A percentile compares a stretch with the other conserved stretches of the same genome.
These are phyloP conservation scores for Cutaneotrichosporon arboriforme DNA, from an alignment of 1,284 basidiomycete genomes.

Conservation along the genomic window DNA sequence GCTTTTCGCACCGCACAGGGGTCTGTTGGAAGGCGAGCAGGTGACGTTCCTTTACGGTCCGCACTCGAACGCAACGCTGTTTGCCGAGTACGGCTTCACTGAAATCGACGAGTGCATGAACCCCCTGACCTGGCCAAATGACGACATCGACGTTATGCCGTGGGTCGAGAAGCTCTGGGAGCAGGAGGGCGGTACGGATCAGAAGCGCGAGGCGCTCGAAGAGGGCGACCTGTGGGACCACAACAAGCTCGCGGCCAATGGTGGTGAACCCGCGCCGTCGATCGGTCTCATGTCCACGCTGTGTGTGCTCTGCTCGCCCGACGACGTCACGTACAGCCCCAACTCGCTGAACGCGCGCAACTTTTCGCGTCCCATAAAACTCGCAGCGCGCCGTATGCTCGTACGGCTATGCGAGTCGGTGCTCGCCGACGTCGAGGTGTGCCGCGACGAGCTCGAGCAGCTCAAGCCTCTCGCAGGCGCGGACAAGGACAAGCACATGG, in stretches of 20 bases:
- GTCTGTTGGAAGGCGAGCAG: constrained; percentile 56
- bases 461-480: background rate
- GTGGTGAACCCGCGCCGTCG: constrained; percentile 15
- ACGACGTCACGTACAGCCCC: constrained; percentile 6
- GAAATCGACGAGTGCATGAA: constrained; percentile 39
- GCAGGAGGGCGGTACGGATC: constrained; percentile 11
- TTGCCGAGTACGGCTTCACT: constrained; percentile 80
- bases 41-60: constrained; percentile 68
- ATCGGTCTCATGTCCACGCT: constrained; percentile 16
- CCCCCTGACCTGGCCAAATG: constrained; percentile 15
- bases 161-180: constrained; percentile 52
- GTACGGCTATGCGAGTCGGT: constrained; percentile 12
- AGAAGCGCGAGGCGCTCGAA: constrained; percentile 14
- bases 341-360: constrained; percentile 6
- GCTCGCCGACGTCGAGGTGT: constrained; percentile 9
- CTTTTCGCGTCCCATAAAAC: constrained; percentile 12
- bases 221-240: constrained; percentile 17
- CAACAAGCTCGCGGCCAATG: constrained; percentile 14
- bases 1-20: constrained; percentile 54
- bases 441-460: constrained; percentile 6
- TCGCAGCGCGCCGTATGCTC: constrained; percentile 9
- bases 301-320: constrained; percentile 7
- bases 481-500: constrained; percentile 6
- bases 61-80: constrained; percentile 66
- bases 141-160: constrained; percentile 61